phyloP scores from a whole-genome alignment of 1,284 basidiomycete species.

The Athelia psychrophila region DNA sequence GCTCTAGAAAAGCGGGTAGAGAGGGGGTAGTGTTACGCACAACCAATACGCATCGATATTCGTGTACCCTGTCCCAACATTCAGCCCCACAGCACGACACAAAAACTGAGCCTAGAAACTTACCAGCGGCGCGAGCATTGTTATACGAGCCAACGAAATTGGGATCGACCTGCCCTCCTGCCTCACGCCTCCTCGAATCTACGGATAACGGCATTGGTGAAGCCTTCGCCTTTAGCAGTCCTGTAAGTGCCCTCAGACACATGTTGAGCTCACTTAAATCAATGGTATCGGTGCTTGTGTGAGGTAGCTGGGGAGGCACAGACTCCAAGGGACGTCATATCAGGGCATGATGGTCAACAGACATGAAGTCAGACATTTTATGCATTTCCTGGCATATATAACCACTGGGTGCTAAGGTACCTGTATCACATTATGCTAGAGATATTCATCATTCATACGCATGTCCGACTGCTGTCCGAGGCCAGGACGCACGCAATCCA shows the following conservation, averaged over 20 bases:
- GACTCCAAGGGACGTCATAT: constrained; percentile 7
- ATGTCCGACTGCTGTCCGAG: too few species aligned
- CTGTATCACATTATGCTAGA: too few species aligned
- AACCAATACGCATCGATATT: constrained; percentile 24
- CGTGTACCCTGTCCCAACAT: too few species aligned
- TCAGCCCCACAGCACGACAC: too few species aligned
- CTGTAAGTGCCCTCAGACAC: constrained; percentile 16
- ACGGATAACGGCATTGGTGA: constrained; percentile 22
- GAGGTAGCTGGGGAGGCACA: constrained; percentile 9
- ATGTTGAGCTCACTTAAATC: constrained; percentile 18
- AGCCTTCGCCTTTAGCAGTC: constrained; percentile 18
- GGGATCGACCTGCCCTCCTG: constrained; percentile 21
- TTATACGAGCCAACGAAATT: constrained; percentile 22
- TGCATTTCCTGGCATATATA: too few species aligned
- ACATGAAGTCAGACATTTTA: too few species aligned
- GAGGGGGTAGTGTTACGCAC: background rate
- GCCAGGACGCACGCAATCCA: too few species aligned
- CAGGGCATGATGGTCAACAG: background rate
- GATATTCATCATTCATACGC: too few species aligned
- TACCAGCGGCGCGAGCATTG: constrained; percentile 20
- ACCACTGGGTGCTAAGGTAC: too few species aligned
- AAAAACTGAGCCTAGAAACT: too few species aligned
- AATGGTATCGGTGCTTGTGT: constrained; percentile 15
- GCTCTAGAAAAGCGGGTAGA: background rate
- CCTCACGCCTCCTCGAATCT: constrained; percentile 20